A percentile compares a stretch with the other conserved stretches of the same genome.
phyloP scores from a whole-genome alignment of 2,329 filamentous ascomycete genomes.

The Reticulascus tulasneorum region DNA sequence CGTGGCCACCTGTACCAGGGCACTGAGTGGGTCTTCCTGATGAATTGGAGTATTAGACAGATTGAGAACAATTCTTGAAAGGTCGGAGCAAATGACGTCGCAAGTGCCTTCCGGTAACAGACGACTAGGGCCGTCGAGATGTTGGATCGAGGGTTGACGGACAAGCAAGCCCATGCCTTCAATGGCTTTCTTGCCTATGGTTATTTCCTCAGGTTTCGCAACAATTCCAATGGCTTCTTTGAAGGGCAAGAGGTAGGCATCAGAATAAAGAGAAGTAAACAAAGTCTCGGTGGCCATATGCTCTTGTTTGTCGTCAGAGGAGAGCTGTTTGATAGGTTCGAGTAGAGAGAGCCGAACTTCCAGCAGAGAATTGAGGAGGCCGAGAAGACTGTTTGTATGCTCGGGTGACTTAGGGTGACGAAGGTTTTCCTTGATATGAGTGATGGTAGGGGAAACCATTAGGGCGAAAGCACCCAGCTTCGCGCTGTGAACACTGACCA shows the following conservation, averaged over 20 bases:
- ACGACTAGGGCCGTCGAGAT: too few relatives aligned
- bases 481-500: conserved; percentile 48
- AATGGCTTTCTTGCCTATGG: conserved; percentile 38
- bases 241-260: conserved; percentile 37
- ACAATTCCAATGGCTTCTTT: conserved; percentile 21
- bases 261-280: conserved; percentile 39
- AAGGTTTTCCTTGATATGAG: conserved; percentile 47
- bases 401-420: conserved; percentile 44
- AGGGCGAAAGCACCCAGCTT: conserved; percentile 44
- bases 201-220: conserved; percentile 32
- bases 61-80: conserved; percentile 21
- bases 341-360: conserved; percentile 40
- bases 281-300: conserved; percentile 31
- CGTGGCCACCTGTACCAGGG: conserved; percentile 36
- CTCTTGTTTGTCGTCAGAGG: conserved; percentile 29
- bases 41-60: too few relatives aligned
- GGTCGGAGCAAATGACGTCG: conserved; percentile 31
- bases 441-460: conserved; percentile 40
- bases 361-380: conserved; percentile 47
- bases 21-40: conserved; percentile 17
- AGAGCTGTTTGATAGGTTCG: conserved; percentile 21
- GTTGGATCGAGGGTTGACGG: conserved; percentile 26
- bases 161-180: conserved; percentile 43
- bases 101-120: conserved; percentile 10
- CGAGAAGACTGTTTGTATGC: conserved; percentile 49